phyloP scores from a whole-genome alignment of 2,329 filamentous ascomycete genomes.

The Onygenales sp. region DNA sequence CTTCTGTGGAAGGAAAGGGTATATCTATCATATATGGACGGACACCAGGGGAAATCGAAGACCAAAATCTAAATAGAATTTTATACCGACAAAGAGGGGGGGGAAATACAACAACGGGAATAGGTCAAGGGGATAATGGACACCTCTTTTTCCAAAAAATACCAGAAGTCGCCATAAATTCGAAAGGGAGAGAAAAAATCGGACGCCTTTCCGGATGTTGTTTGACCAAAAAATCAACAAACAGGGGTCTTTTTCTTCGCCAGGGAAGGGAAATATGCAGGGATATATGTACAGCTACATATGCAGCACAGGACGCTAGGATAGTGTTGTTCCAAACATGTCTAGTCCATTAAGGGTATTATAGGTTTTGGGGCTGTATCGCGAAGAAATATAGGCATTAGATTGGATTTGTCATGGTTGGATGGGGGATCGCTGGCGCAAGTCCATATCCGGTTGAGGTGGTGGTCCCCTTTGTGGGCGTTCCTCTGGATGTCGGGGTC shows the following conservation, averaged over 20 bases:
- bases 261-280: neutral
- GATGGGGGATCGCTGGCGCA: neutral
- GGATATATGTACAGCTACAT: neutral
- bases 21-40: too few relatives aligned
- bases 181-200: too few relatives aligned
- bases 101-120: too few relatives aligned
- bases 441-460: neutral
- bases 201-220: too few relatives aligned
- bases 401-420: slow-evolving; percentile 7
- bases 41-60: too few relatives aligned
- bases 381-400: neutral
- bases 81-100: too few relatives aligned
- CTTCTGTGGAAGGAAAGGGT: too few relatives aligned
- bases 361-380: neutral
- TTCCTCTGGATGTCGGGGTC: neutral
- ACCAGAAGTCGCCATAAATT: too few relatives aligned
- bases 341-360: neutral
- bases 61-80: too few relatives aligned
- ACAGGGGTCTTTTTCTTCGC: neutral
- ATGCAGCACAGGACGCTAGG: neutral
- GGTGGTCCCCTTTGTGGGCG: neutral
- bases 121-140: too few relatives aligned
- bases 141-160: too few relatives aligned
- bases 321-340: neutral
- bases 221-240: neutral